phyloP scores from a whole-genome alignment of 2,329 filamentous ascomycete genomes.

The Pyricularia grisea region DNA sequence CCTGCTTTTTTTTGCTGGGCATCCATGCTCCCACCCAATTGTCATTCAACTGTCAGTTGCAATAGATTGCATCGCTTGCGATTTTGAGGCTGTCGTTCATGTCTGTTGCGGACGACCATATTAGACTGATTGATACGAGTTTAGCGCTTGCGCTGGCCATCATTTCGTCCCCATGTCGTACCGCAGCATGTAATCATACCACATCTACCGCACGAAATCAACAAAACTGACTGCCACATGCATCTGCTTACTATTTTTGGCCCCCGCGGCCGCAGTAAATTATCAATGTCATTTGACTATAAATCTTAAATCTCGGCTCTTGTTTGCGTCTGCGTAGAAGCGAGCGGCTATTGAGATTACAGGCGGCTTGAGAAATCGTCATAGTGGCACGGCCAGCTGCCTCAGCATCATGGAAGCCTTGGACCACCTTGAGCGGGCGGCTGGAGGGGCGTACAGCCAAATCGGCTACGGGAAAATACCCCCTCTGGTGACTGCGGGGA shows the following conservation, averaged over 20 bases:
- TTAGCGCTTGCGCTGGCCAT: background rate
- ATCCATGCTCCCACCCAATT: background rate
- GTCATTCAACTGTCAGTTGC: background rate
- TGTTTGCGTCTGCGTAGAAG: background rate
- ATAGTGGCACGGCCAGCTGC: background rate
- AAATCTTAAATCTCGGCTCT: background rate
- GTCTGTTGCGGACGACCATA: background rate
- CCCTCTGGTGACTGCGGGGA: background rate
- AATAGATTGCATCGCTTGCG: background rate
- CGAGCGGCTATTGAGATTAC: conserved; percentile 1
- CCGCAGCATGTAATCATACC: background rate
- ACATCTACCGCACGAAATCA: background rate
- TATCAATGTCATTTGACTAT: background rate
- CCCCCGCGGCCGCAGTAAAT: background rate
- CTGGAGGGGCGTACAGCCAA: background rate
- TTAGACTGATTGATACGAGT: background rate
- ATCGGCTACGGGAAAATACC: background rate
- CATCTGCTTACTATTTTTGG: background rate
- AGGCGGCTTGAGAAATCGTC: background rate
- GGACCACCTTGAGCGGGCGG: background rate
- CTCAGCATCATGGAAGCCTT: background rate
- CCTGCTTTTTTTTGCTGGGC: background rate
- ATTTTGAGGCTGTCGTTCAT: background rate
- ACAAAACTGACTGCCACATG: background rate
- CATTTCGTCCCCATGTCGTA: background rate